Evolutionary conservation across 176 grass and related monocot genomes (phyloP).

Genomic region (Tillandsia leiboldiana): DNA sequence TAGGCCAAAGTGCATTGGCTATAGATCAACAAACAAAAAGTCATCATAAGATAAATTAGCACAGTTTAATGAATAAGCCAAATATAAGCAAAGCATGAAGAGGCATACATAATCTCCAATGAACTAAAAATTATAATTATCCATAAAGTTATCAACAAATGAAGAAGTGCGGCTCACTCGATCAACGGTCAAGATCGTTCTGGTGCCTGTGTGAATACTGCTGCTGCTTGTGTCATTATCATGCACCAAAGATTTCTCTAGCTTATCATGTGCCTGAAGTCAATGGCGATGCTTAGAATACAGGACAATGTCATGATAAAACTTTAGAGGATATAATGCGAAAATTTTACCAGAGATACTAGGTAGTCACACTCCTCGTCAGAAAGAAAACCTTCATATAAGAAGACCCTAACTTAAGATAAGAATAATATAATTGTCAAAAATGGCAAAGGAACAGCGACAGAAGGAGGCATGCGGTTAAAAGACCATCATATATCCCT

Average conservation of each 20-base stretch:
- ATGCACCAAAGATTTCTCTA: conserved; percentile 32
- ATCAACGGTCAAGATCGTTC: conserved; percentile 29
- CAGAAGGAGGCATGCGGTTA: background rate
- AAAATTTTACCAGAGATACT: conserved; percentile 61
- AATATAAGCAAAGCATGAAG: background rate
- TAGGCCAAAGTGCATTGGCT: background rate
- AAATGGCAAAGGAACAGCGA: conserved; percentile 2
- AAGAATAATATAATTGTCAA: conserved; percentile 37
- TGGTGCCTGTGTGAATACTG: conserved; percentile 13
- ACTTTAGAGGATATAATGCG: conserved; percentile 5
- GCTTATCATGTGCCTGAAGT: conserved; percentile 39
- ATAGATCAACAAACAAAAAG: background rate
- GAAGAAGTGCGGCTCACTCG: conserved; percentile 28
- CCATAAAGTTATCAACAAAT: conserved; percentile 4
- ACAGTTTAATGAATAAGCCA: background rate
- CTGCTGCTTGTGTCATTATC: conserved; percentile 26
- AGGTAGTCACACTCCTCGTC: conserved; percentile 62
- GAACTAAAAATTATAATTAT: background rate
- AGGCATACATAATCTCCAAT: conserved; percentile 3
- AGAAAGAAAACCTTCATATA: conserved; percentile 87
- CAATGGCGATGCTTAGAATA: conserved; percentile 8
- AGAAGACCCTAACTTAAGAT: conserved; percentile 78
- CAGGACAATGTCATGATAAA: conserved; percentile 11
- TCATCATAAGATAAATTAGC: too few species aligned
- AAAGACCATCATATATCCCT: background rate